These are phyloP conservation scores for Mycosphaerella arachidis DNA, from an alignment of 2,329 filamentous ascomycete genomes.

Conservation along the genomic window DNA sequence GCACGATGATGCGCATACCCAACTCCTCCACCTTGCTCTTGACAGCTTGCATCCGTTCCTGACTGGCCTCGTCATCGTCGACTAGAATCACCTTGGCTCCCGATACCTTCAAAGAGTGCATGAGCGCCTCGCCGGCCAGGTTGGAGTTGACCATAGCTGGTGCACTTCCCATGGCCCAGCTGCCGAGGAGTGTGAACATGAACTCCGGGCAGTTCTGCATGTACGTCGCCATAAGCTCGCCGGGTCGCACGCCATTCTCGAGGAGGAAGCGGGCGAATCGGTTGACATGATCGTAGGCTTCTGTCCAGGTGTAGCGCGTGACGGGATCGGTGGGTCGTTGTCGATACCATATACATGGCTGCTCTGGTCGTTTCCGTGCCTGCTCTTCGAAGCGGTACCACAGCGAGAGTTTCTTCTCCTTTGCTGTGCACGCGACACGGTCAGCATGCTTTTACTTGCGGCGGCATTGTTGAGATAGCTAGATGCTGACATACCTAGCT, in stretches of 20 bases:
- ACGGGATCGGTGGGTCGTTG: slow-evolving; percentile 39
- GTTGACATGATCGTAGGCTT: slow-evolving; percentile 53
- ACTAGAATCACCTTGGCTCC: slow-evolving; percentile 42
- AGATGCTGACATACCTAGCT: slow-evolving; percentile 2
- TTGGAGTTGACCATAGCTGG: slow-evolving; percentile 37
- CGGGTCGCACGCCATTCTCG: slow-evolving; percentile 29
- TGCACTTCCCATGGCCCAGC: slow-evolving; percentile 31
- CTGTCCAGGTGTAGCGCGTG: slow-evolving; percentile 51
- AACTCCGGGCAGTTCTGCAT: slow-evolving; percentile 36
- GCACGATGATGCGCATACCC: slow-evolving; percentile 53
- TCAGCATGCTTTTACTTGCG: slow-evolving; percentile 6
- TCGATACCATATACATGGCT: slow-evolving; percentile 64
- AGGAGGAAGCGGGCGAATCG: slow-evolving; percentile 62
- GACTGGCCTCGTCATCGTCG: slow-evolving; percentile 47
- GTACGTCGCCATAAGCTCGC: slow-evolving; percentile 34
- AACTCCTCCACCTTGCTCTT: slow-evolving; percentile 47
- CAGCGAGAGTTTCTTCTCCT: slow-evolving; percentile 52
- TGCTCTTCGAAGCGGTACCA: slow-evolving; percentile 59
- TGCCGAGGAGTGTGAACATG: slow-evolving; percentile 30
- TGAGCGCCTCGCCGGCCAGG: slow-evolving; percentile 31
- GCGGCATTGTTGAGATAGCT: neutral
- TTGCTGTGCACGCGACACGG: slow-evolving; percentile 35
- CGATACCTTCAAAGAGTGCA: slow-evolving; percentile 36
- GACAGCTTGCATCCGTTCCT: slow-evolving; percentile 54
- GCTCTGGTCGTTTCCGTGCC: slow-evolving; percentile 38